Conservation (phyloP, 169 alveolate species). For the Eimeria praecox region DNA sequence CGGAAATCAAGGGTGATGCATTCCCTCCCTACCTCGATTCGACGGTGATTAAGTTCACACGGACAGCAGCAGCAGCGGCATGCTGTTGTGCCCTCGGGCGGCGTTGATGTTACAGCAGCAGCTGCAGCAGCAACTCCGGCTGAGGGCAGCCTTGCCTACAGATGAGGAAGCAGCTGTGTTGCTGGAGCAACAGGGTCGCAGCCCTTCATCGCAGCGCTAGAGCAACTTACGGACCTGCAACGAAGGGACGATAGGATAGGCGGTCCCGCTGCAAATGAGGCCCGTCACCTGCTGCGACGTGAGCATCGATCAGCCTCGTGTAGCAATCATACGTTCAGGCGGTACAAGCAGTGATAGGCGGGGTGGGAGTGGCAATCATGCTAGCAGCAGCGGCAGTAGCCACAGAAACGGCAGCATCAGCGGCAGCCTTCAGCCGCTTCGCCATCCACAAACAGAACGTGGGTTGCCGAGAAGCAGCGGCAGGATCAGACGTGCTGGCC, state of each 20-base stretch:
- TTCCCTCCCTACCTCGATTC: neutral
- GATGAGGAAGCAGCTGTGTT: neutral
- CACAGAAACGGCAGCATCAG: neutral
- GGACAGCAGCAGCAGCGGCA: neutral
- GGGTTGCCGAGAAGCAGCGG: neutral
- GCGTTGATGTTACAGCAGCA: too few relatives aligned
- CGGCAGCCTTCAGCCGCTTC: neutral
- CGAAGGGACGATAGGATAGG: neutral
- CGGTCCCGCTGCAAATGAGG: neutral
- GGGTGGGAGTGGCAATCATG: neutral
- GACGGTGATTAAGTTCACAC: neutral
- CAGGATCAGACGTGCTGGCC: neutral
- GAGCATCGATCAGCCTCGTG: neutral
- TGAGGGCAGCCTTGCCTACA: neutral
- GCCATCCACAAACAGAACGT: neutral
- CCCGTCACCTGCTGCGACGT: neutral
- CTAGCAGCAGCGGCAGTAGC: neutral
- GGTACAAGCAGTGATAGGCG: neutral
- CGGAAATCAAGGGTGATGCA: neutral
- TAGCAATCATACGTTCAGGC: neutral
- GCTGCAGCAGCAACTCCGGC: neutral
- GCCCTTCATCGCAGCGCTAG: neutral
- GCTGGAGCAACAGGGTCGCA: neutral
- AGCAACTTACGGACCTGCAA: neutral
- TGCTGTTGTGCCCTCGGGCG: neutral